Evolutionary conservation across 2,329 filamentous ascomycete species (phyloP).

Genomic region (Pyrenophora teres): DNA sequence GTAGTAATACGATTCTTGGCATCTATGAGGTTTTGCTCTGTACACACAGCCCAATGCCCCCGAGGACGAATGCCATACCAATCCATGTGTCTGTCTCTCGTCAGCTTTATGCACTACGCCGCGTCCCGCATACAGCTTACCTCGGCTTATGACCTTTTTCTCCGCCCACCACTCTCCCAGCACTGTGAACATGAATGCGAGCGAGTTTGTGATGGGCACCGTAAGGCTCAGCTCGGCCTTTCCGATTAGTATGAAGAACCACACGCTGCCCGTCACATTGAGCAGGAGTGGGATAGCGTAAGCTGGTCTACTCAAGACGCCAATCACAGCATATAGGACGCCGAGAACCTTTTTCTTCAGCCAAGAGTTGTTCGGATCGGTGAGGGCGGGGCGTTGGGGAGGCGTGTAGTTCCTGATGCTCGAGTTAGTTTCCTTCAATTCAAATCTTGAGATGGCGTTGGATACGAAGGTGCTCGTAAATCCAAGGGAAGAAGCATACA

Average conservation of each 20-base stretch:
- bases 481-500: slow-evolving; percentile 38
- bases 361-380: slow-evolving; percentile 57
- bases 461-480: no score
- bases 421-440: not conserved
- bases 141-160: slow-evolving; percentile 82
- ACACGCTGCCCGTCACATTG: slow-evolving; percentile 90
- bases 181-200: slow-evolving; percentile 95
- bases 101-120: slow-evolving; percentile 7
- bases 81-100: slow-evolving; percentile 71
- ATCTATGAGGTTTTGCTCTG: slow-evolving; percentile 54
- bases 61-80: slow-evolving; percentile 78
- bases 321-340: slow-evolving; percentile 74
- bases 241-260: slow-evolving; percentile 95
- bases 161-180: slow-evolving; percentile 95
- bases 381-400: slow-evolving; percentile 39
- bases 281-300: slow-evolving; percentile 85
- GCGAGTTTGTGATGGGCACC: slow-evolving; percentile 90
- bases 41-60: slow-evolving; percentile 83
- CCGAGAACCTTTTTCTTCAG: slow-evolving; percentile 66
- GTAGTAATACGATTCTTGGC: not conserved
- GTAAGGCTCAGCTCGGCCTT: slow-evolving; percentile 90
- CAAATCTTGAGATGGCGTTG: no score
- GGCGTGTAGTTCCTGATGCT: slow-evolving; percentile 63
- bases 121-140: slow-evolving; percentile 56
- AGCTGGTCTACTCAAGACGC: slow-evolving; percentile 77